Evolutionary conservation across 148 eudicot species (phyloP).

Genomic region (Fallopia convolvulus): DNA sequence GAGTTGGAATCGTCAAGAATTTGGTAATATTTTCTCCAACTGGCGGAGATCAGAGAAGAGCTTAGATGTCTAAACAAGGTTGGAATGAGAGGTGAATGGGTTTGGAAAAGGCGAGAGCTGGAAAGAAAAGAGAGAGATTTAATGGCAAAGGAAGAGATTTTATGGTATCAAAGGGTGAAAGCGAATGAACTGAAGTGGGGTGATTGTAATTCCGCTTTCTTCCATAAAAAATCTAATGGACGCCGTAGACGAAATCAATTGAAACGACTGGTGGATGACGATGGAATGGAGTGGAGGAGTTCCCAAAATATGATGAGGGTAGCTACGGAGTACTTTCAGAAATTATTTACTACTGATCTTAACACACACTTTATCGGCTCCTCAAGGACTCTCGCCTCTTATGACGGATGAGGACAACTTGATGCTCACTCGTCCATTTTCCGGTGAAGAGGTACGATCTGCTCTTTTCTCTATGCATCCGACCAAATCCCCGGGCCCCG

Average conservation of each 20-base stretch:
- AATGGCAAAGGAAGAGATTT: background rate
- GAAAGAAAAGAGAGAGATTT: background rate
- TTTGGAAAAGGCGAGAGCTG: background rate
- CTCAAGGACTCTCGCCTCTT: background rate
- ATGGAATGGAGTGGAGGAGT: background rate
- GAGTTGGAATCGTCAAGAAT: background rate
- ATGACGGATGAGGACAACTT: background rate
- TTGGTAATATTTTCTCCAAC: background rate
- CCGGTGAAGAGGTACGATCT: background rate
- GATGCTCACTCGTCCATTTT: background rate
- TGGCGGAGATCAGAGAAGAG: background rate
- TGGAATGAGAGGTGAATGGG: background rate
- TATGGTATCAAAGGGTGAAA: background rate
- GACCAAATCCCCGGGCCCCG: background rate
- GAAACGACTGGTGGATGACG: background rate
- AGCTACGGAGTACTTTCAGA: background rate
- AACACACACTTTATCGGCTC: background rate
- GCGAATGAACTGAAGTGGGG: background rate
- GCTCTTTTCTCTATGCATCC: slow-evolving; percentile 3
- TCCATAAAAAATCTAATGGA: background rate
- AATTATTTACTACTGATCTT: background rate
- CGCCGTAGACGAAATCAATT: background rate
- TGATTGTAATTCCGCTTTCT: background rate
- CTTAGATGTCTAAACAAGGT: background rate
- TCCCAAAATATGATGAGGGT: no score